These are phyloP conservation scores for Glutinoglossum americanum DNA, from an alignment of 495 filamentous ascomycete genomes.

Conservation along the genomic window DNA sequence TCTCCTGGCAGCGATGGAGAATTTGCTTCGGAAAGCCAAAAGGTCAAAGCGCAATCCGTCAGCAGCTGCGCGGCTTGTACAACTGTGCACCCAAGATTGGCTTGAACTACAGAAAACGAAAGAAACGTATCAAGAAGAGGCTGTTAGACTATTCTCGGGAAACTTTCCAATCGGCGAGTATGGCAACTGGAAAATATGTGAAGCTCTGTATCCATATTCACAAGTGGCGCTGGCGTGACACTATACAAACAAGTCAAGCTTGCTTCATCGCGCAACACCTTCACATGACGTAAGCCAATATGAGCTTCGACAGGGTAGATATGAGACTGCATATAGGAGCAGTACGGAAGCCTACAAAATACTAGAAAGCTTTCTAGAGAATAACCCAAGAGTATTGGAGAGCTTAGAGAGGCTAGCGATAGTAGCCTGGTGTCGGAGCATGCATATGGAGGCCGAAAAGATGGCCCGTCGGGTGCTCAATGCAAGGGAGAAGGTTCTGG, in stretches of 20 bases:
- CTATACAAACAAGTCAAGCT: background rate
- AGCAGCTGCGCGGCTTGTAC: constrained; percentile 24
- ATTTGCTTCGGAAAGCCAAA: too few relatives aligned
- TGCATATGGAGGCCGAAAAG: background rate
- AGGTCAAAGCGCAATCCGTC: too few relatives aligned
- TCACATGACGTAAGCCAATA: background rate
- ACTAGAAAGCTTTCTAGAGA: background rate
- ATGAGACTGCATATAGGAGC: background rate
- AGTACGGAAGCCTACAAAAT: background rate
- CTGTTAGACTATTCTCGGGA: constrained; percentile 7
- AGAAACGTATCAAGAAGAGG: constrained; percentile 13
- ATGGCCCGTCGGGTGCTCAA: background rate
- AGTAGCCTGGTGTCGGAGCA: background rate
- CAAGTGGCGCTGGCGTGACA: background rate
- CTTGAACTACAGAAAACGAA: constrained; percentile 12
- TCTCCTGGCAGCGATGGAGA: too few relatives aligned
- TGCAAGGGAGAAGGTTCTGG: constrained; percentile 4
- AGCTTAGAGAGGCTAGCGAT: background rate
- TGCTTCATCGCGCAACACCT: background rate
- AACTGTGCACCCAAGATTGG: constrained; percentile 23
- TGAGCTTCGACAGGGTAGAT: background rate
- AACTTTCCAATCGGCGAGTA: background rate
- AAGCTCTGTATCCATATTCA: background rate
- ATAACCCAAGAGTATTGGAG: background rate
- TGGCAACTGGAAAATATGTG: constrained; percentile 1